A percentile compares a stretch with the other conserved stretches of the same genome.
Conservation (phyloP, 331 rosid species). For the Telfairia occidentalis region DNA sequence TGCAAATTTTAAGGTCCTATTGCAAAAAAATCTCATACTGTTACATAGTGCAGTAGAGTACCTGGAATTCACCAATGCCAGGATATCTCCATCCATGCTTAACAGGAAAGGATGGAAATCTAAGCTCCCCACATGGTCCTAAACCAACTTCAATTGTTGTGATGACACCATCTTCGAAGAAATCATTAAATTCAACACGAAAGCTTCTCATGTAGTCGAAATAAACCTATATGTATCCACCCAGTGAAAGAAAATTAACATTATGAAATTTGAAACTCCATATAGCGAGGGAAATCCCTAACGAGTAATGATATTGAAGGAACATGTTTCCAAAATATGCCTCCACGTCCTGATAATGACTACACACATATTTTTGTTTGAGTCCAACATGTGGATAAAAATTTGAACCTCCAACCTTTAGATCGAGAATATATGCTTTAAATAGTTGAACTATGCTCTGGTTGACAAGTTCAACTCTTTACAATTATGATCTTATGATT, state of each 20-base stretch:
- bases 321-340: background rate
- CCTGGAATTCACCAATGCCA: slow-evolving; percentile 98
- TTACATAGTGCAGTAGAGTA: slow-evolving; percentile 16
- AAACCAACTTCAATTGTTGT: slow-evolving; percentile 82
- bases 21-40: slow-evolving; percentile 7
- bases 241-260: slow-evolving; percentile 14
- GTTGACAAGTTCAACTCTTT: background rate
- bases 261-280: background rate
- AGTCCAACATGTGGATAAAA: too few relatives aligned
- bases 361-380: too few relatives aligned
- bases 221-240: slow-evolving; percentile 53
- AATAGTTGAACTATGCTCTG: too few relatives aligned
- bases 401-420: too few relatives aligned
- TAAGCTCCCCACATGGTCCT: slow-evolving; percentile 94
- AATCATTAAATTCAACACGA: slow-evolving; percentile 78
- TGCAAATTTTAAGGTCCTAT: background rate
- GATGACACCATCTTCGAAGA: slow-evolving; percentile 60
- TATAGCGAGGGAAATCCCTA: background rate
- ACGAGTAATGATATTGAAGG: too few relatives aligned
- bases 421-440: too few relatives aligned
- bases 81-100: slow-evolving; percentile 99
- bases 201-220: slow-evolving; percentile 99
- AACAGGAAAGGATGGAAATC: slow-evolving; percentile 84
- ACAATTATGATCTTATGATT: background rate
- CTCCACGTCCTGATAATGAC: too few relatives aligned